Evolutionary conservation across 352 stramenopile species (phyloP), one percentile per base, ranked within the genome.

Genomic region (Phytophthora citricola): DNA sequence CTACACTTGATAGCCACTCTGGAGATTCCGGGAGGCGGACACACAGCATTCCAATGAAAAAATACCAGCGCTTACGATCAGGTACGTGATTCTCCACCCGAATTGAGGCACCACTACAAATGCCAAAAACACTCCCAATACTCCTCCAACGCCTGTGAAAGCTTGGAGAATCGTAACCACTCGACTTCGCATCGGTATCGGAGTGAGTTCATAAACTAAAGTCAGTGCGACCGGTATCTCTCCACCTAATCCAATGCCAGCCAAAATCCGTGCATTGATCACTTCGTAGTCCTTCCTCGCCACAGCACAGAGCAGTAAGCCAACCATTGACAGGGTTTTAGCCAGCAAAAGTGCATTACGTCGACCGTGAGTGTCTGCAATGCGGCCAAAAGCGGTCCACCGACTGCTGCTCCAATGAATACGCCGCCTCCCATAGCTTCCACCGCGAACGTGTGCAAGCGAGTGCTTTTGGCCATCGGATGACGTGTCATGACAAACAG

Each of bases 1-100:
- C 71, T 1, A 68, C 58, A 54, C 54, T 70, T 17, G 55, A 63
- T 41, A 83, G 45, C 75, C 75, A 83, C 10, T 64, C 69, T 11
- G 75, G 71, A 40, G 75, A 83, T 15, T 83, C 75, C 5, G 75
- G 68, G 10, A 78, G 41, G 2, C 49, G 36, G 17, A 78, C 36
- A 10, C 75, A 68, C 17, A 71, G 20, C 27, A 63, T 47, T 5
- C 55, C 55, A 5, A 51, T 56, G 36, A 73, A 72, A 43, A 4
- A 3, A 76, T 64, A 10, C 58, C 56, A 7, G 55, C 60, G 31
- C 51, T 63, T 5, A 73, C 64, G 7, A 50, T n/a, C 34, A 63
- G 17, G 52, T 78, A 80, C 29, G 75, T 63, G 8, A 38, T 17
- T 56, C 68, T 66, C 75, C 68, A 80, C 20, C 70, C 53, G 36